Evolutionary conservation across 1,284 basidiomycete genomes (phyloP), one percentile per base, ranked within the genome.

Genomic region (Malassezia dermatis): DNA sequence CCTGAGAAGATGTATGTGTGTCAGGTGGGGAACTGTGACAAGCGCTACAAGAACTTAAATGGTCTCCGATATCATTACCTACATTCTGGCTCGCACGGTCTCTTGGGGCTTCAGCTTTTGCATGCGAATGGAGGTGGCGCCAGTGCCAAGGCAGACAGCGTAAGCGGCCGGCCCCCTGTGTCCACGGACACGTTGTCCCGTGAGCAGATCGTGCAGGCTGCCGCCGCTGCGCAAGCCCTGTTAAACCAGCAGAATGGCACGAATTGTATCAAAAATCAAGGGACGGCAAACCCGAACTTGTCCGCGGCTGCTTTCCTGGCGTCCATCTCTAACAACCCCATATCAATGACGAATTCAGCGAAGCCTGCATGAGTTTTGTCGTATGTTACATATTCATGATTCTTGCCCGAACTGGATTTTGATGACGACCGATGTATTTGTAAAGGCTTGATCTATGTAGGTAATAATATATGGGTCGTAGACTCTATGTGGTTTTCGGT

Each of bases 1-100:
- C 44, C 51, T 5, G 62, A 63, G 17, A 58, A 58, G 47, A 48
- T 51, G 34, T 73, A 73, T 59, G 64, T 73, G 26, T 73, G 70
- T 59, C 70, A 73, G 51, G 70, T 73, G 8, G 77, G 75, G 42
- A 73, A 69, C 28, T 98, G 93, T 75, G 84, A 84, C 69, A 83
- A 94, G 75, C 78, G 93, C 66, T 98, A 96, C 79, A 91, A 95
- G 81, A 95, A 96, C 56, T 57, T 75, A 43, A 73, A 72, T 53
- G 72, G 72, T 12, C 55, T 67, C 76, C 78, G 86, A 69, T 96
- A 98, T 67, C 91, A 98, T 77, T 96, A 95, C 76, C 86, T 91
- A 73, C 91, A 96, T 76, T 88, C 87, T 28, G 91, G 93, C 15
- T 89, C 91, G 52, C 93, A 96, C 76, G 56, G 75, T 76, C 8